Base-by-base conservation (phyloP, 1,284 basidiomycete genomes). In the Microbotryomycetes sp. region DNA sequence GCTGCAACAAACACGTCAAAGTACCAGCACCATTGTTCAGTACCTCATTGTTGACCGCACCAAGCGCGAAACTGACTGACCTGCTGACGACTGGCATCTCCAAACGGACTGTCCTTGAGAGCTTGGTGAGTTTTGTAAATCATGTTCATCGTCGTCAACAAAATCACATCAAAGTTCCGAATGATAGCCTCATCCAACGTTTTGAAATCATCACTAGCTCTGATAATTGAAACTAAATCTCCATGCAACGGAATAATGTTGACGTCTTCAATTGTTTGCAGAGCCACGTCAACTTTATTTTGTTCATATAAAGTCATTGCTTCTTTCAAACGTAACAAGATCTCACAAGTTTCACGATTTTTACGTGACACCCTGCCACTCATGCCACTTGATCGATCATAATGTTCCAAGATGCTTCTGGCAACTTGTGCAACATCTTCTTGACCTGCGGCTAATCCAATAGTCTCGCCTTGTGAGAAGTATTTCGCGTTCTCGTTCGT, bases 101-200 rank as follows among this genome's bases (percentile, higher is more conserved):
- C 82, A 56, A 84, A 84, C 48, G 82, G 79, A 28, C 86, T 85
- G n/a, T 81, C 78, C 76, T 93, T 93, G 60, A 86, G 79, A 66
- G 83, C 83, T 66, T 86, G 85, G 70, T 91, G 86, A 9, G 92
- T 82, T 25, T 82, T 83, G 65, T 88, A 87, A 29, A 98, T 83
- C 28, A 87, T 85, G 73, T 92, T 90, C 94, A 97, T 98, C n/a
- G 89, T 88, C 58, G 93, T 83, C 29, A 91, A 84, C 45, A 97
- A 82, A 74, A 96, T 88, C 4, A 85, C 84, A 73, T 92, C 89
- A 73, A 97, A 79, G 77, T 96, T 97, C 66, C 87, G 83, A 67
- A 93, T 88, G 70, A 97, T 80, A 4, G 87, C 83, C 62, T 82
- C 80, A 72, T 97, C 92, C 61, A 96, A 86, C 46, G 88, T 84